phyloP scores from a whole-genome alignment of 2,329 filamentous ascomycete genomes.

The Pseudocercospora macadamiae region DNA sequence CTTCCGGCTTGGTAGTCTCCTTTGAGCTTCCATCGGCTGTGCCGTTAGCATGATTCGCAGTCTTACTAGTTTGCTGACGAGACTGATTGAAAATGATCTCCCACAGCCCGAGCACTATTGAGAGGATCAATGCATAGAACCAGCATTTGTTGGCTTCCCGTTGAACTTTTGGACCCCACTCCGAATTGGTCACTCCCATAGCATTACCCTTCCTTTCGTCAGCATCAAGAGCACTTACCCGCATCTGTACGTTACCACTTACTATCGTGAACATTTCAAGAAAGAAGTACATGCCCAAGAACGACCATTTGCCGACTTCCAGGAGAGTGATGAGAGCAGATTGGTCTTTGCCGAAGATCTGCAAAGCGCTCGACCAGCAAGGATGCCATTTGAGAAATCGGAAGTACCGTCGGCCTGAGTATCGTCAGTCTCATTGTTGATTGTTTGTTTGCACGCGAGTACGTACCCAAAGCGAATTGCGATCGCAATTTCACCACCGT shows the following conservation, averaged over 20 bases:
- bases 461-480: conserved; percentile 49
- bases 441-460: too few relatives aligned
- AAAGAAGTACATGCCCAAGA: conserved; percentile 68
- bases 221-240: not conserved
- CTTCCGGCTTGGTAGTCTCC: not conserved
- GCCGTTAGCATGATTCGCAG: not conserved
- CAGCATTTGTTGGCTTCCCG: conserved; percentile 70
- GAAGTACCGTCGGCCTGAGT: conserved; percentile 65
- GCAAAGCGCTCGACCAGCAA: conserved; percentile 22
- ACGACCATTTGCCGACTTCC: conserved; percentile 60
- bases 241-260: too few relatives aligned
- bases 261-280: conserved; percentile 67
- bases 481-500: conserved; percentile 43
- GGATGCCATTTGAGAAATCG: conserved; percentile 64
- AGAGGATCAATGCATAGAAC: conserved; percentile 63
- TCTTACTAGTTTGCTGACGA: too few relatives aligned
- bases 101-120: conserved; percentile 50
- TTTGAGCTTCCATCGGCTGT: not conserved
- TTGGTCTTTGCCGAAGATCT: conserved; percentile 18
- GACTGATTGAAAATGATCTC: conserved; percentile 38
- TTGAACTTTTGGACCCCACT: conserved; percentile 52
- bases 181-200: conserved; percentile 53
- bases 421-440: too few relatives aligned
- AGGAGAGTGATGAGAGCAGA: conserved; percentile 48
- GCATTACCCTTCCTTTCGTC: conserved; percentile 40